phyloP scores from a whole-genome alignment of 2,329 filamentous ascomycete genomes.

The Torrubiella hemipterigena region DNA sequence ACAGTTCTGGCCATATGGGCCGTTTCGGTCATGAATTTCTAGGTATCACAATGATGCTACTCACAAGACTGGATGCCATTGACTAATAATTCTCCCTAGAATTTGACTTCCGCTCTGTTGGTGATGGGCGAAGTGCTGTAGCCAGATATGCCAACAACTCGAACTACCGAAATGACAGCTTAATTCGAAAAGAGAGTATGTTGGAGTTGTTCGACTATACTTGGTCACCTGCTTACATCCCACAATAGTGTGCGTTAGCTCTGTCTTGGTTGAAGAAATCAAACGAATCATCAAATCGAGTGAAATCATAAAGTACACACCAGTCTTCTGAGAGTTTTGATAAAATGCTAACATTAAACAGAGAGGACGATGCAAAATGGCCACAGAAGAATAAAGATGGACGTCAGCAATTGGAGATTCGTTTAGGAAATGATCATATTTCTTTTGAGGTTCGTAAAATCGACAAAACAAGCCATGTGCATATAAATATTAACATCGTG shows the following conservation, averaged over 20 bases:
- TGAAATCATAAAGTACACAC: slow-evolving; percentile 82
- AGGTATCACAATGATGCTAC: slow-evolving; percentile 39
- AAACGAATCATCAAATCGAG: slow-evolving; percentile 94
- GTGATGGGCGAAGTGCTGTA: slow-evolving; percentile 85
- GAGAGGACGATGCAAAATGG: slow-evolving; percentile 98
- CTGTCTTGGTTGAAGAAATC: slow-evolving; percentile 82
- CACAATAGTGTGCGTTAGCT: slow-evolving; percentile 80
- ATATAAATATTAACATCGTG: too few species aligned
- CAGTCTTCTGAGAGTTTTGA: not conserved
- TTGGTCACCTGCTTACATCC: not conserved
- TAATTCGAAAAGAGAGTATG: slow-evolving; percentile 99
- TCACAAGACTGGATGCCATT: slow-evolving; percentile 1
- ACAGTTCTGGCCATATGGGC: slow-evolving; percentile 90
- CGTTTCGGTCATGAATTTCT: slow-evolving; percentile 97
- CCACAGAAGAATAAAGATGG: slow-evolving; percentile 99
- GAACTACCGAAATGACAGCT: slow-evolving; percentile 95
- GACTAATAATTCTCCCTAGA: slow-evolving; percentile 39
- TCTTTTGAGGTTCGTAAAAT: slow-evolving; percentile 69
- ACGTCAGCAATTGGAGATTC: slow-evolving; percentile 89
- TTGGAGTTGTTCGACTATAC: slow-evolving; percentile 7
- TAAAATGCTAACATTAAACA: slow-evolving; percentile 21
- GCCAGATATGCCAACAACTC: slow-evolving; percentile 98
- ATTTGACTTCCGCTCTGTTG: slow-evolving; percentile 89
- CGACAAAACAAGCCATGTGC: not conserved
- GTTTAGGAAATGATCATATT: slow-evolving; percentile 88